phyloP scores from a whole-genome alignment of 768 basidiomycete genomes.

The Pleurotus sapidus region DNA sequence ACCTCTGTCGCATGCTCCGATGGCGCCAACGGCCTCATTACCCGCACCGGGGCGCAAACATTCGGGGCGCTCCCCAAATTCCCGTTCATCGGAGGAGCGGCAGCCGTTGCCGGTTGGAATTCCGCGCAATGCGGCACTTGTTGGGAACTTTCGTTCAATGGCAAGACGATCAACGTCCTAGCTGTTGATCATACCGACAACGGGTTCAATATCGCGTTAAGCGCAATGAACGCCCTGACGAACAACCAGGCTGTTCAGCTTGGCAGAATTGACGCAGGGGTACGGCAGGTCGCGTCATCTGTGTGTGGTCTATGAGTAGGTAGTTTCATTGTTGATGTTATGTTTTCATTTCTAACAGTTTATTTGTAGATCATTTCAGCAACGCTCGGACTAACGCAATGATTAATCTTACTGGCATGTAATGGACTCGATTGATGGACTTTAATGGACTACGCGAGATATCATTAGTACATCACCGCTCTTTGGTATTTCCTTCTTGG shows the following conservation, averaged over 20 bases:
- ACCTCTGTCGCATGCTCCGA: constrained; percentile 42
- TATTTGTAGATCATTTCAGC: no score
- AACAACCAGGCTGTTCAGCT: constrained; percentile 39
- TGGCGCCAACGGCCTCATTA: constrained; percentile 48
- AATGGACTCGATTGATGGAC: no score
- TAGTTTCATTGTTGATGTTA: not conserved
- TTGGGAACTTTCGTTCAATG: constrained; percentile 52
- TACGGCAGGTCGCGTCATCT: constrained; percentile 40
- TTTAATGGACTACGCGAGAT: no score
- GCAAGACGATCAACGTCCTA: constrained; percentile 42
- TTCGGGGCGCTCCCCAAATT: constrained; percentile 54
- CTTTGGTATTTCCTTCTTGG: no score
- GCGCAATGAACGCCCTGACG: constrained; percentile 54
- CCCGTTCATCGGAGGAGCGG: constrained; percentile 57
- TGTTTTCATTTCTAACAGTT: no score
- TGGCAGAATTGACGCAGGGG: constrained; percentile 45
- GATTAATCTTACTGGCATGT: no score
- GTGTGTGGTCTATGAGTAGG: constrained; percentile 43
- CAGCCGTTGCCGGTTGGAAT: constrained; percentile 47
- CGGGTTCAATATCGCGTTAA: constrained; percentile 47
- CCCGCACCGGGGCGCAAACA: constrained; percentile 39
- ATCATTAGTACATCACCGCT: no score
- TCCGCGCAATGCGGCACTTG: constrained; percentile 57
- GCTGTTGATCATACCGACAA: constrained; percentile 48
- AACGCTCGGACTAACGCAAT: no score